These are phyloP conservation scores for Entomortierella chlamydospora DNA, from an alignment of 192 early-diverging fungal species.

Conservation along the genomic window DNA sequence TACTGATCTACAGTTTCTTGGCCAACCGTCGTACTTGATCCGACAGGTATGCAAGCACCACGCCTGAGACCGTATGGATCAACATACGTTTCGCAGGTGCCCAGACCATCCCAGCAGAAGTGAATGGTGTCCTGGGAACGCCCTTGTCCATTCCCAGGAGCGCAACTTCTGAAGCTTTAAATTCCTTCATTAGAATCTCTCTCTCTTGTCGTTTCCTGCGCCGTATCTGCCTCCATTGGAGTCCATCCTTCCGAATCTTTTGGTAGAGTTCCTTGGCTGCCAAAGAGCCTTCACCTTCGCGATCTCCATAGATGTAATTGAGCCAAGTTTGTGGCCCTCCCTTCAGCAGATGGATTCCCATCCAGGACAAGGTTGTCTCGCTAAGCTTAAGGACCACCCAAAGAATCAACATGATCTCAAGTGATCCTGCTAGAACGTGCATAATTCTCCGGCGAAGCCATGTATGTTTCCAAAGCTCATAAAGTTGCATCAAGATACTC, in stretches of 20 bases:
- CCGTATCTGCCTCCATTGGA: background rate
- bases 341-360: conserved; percentile 15
- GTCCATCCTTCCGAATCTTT: conserved; percentile 29
- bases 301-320: conserved; percentile 25
- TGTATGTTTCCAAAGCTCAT: conserved; percentile 40
- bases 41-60: conserved; percentile 19
- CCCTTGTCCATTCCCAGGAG: background rate
- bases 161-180: conserved; percentile 7
- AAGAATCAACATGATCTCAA: conserved; percentile 25
- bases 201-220: background rate
- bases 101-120: conserved; percentile 30
- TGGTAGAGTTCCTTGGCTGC: conserved; percentile 38
- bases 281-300: conserved; percentile 11
- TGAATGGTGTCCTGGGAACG: conserved; percentile 20
- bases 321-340: conserved; percentile 19
- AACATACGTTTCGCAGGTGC: conserved; percentile 20
- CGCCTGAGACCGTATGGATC: conserved; percentile 21
- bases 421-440: conserved; percentile 37
- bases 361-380: conserved; percentile 11
- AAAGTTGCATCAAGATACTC: conserved; percentile 32
- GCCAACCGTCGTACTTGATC: conserved; percentile 9
- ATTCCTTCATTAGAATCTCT: conserved; percentile 7
- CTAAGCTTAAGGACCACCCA: conserved; percentile 31
- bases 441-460: conserved; percentile 42
- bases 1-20: conserved; percentile 14